Conservation (phyloP, 2,329 filamentous ascomycete species). For the Gaeumannomyces tritici region DNA sequence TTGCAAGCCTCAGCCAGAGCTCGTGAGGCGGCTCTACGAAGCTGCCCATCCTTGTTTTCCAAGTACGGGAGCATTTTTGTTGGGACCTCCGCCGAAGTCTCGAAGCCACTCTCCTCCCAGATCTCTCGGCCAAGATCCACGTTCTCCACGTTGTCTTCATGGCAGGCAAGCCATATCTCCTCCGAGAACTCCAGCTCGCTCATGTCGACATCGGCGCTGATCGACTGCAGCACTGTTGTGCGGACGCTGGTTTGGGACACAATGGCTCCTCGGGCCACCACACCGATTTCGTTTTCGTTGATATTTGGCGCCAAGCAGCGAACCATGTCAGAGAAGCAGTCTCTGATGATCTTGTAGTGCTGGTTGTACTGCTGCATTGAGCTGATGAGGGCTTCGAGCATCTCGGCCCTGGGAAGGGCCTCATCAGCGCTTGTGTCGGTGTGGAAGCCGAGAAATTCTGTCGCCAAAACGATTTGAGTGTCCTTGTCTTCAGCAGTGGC, state of each 20-base stretch:
- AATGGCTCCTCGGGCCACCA: conserved; percentile 70
- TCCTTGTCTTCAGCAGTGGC: conserved; percentile 68
- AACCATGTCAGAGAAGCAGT: conserved; percentile 80
- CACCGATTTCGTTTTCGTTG: conserved; percentile 57
- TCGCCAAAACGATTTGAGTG: conserved; percentile 77
- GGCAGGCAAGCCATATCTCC: conserved; percentile 87
- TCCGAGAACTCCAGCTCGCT: conserved; percentile 78
- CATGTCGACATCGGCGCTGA: conserved; percentile 86
- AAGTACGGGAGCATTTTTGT: conserved; percentile 67
- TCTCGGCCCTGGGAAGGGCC: conserved; percentile 64
- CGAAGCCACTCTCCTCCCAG: conserved; percentile 87
- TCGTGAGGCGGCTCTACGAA: conserved; percentile 74
- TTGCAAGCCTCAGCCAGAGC: conserved; percentile 64
- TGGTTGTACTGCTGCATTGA: conserved; percentile 86
- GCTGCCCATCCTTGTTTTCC: conserved; percentile 67
- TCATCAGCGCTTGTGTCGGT: conserved; percentile 68
- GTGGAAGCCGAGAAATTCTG: conserved; percentile 86
- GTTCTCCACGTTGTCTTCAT: conserved; percentile 87
- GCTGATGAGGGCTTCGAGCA: conserved; percentile 61
- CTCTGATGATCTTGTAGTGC: conserved; percentile 91
- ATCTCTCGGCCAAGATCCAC: conserved; percentile 74
- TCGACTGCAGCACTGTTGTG: conserved; percentile 76
- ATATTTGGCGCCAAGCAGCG: conserved; percentile 80
- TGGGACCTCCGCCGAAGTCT: conserved; percentile 56
- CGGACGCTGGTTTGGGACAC: conserved; percentile 73